Conservation (phyloP, 2,329 filamentous ascomycete genomes). For the Colletotrichum magnum region DNA sequence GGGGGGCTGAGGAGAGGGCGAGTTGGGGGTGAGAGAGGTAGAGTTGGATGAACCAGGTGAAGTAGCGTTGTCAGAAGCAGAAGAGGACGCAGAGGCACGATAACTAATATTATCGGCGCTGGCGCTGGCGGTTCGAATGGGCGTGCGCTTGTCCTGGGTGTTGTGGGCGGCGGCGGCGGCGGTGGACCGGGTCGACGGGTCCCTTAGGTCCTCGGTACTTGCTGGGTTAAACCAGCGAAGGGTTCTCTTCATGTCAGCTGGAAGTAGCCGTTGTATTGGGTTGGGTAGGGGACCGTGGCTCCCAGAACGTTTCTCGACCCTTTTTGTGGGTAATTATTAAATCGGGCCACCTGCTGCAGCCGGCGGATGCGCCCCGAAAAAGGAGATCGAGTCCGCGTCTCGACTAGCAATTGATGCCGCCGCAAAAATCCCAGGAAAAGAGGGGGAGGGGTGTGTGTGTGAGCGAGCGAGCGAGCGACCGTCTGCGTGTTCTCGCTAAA, state of each 20-base stretch:
- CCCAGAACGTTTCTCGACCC: conserved; percentile 42
- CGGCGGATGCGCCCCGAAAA: conserved; percentile 39
- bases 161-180: conserved; percentile 43
- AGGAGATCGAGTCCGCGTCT: conserved; percentile 41
- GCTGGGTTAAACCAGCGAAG: conserved; percentile 42
- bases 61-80: conserved; percentile 42
- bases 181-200: conserved; percentile 43
- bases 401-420: conserved; percentile 31
- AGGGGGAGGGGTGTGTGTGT: background rate
- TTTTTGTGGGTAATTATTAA: conserved; percentile 42
- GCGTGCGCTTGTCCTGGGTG: conserved; percentile 35
- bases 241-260: conserved; percentile 43
- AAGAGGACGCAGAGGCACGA: conserved; percentile 50
- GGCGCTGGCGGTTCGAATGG: conserved; percentile 37
- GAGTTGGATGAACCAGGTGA: conserved; percentile 50
- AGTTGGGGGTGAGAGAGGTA: conserved; percentile 51
- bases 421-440: conserved; percentile 19
- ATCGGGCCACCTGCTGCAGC: conserved; percentile 40
- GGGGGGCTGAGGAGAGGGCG: conserved; percentile 61
- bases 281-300: conserved; percentile 39
- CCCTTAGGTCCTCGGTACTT: conserved; percentile 44
- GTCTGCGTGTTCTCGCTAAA: too few relatives aligned
- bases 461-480: background rate
- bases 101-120: conserved; percentile 54
- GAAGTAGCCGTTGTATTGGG: conserved; percentile 40